Base-by-base conservation (phyloP, 495 filamentous ascomycete species). In the Achaetomiella virescens region DNA sequence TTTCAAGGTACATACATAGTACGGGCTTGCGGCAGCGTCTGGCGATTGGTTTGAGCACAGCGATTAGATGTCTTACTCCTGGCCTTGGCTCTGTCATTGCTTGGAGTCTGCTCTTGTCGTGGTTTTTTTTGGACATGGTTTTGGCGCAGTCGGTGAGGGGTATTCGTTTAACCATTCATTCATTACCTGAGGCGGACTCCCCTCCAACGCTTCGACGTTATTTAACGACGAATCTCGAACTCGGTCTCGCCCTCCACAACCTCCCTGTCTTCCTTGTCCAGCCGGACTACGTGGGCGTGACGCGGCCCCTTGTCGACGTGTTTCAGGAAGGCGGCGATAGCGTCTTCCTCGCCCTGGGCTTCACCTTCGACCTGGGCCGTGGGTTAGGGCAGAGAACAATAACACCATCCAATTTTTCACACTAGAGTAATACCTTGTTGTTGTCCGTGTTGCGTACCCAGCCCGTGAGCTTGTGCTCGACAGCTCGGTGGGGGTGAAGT, bases 341-440 rank as follows among this genome's bases (percentile, higher is more conserved):
- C 67, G 11, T 81, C 75, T 10, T 83, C 76, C 14, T 78, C 70
- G 31, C 91, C 91, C 63, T 97, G 91, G 2, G 85, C 90, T 72
- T 97, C 91, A 38, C 91, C 91, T 67, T 87, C 84, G n/a, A 97
- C 90, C 87, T 93, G 57, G 27, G 36, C 31, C 7, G 59, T 15
- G 14, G 51, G 47, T 6, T 60, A 31, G 42, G 20, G 18, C 12
- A 31, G 17, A 41, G 41, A 52, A 46, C 24, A 12, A 14, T 12
- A 21, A 18, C 3, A 41, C 9, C n/a, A n/a, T n/a, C n/a, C n/a
- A n/a, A n/a, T n/a, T n/a, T n/a, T n/a, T n/a, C n/a, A 31, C 5
- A 9, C 27, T 31, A 31, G 27, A 31, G 27, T 31, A 4, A 31
- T 66, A 88, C 90, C 68, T 85, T 84, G 46, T 86, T 86, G 54